Base-by-base conservation (phyloP, 2,329 filamentous ascomycete genomes). In the Botrytis porri region DNA sequence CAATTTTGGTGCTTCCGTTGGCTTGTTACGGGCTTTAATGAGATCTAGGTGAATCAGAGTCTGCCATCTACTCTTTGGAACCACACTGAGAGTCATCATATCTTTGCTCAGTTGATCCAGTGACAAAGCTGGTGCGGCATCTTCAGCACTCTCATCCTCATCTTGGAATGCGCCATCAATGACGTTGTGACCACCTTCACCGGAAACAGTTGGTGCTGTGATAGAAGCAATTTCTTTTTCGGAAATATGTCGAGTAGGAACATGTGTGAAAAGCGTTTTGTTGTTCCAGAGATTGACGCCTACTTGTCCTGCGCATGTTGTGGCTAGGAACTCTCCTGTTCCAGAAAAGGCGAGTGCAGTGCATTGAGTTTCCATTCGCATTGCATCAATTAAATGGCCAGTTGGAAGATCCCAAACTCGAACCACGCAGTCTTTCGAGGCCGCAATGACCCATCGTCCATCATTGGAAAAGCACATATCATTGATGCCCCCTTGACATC, bases 281-380 rank as follows among this genome's bases (percentile, higher is more conserved):
- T 99, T 99, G 35, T 93, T 98, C 95, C 96, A 99, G 65, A 99
- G 89, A 77, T 93, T 91, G n/a, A 99, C 91, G 20, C 96, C 96
- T 1, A 97, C 88, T 75, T 91, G 90, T 73, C 92, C 92, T 71
- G 94, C 89, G 70, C 94, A 90, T 0, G 94, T 92, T 5, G 95
- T 96, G 5, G 96, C 96, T n/a, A 99, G 87, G 78, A 94, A 98
- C 80, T 99, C 96, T 22, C 95, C 96, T 0, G 94, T 97, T 1
- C 87, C 86, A 0, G 96, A 97, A 85, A 98, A 97, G 12, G 95
- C 90, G 20, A 99, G 85, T 3, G 94, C 91, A 25, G 90, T 96
- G 81, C 95, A 97, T 18, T 91, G 90, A 71, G 88, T 92, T 72
- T 90, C 89, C 8, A 97, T 88, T 73, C 90, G 90, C 83, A 99